These are phyloP conservation scores for Marchantia polymorpha DNA, from an alignment of 225 moss, liverwort and hornwort species.

Conservation along the genomic window DNA sequence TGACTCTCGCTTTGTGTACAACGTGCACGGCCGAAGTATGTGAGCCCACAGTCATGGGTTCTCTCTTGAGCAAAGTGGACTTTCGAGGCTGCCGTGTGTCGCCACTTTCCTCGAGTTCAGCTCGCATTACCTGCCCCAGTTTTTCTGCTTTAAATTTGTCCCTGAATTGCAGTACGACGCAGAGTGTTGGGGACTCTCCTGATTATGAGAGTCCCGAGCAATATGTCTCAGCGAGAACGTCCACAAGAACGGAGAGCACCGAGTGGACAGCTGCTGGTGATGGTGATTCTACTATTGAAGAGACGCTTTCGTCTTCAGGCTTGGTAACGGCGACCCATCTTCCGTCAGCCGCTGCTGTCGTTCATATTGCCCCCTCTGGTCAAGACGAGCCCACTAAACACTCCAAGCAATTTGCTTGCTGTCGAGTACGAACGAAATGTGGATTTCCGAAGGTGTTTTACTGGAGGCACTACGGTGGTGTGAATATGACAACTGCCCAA, in stretches of 20 bases:
- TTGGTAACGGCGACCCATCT: constrained; percentile 25
- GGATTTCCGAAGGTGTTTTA: constrained; percentile 51
- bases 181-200: constrained; percentile 34
- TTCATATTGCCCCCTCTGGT: background rate
- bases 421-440: constrained; percentile 42
- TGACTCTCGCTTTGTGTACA: constrained; percentile 77
- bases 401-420: constrained; percentile 45
- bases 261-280: constrained; percentile 44
- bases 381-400: constrained; percentile 36
- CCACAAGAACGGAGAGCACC: constrained; percentile 41
- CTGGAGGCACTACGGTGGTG: constrained; percentile 47
- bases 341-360: constrained; percentile 25
- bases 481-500: constrained; percentile 26
- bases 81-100: constrained; percentile 73
- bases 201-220: constrained; percentile 41
- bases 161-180: constrained; percentile 34
- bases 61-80: constrained; percentile 75
- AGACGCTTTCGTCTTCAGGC: constrained; percentile 25
- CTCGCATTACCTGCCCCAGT: constrained; percentile 75
- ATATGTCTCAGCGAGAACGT: constrained; percentile 40
- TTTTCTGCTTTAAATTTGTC: constrained; percentile 68
- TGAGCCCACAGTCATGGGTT: constrained; percentile 67
- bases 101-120: constrained; percentile 68
- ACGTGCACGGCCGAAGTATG: constrained; percentile 75
- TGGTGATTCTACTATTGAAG: constrained; percentile 40